Conservation (phyloP, 139 green algal genomes). For the Raphidocelis subcapitata region DNA sequence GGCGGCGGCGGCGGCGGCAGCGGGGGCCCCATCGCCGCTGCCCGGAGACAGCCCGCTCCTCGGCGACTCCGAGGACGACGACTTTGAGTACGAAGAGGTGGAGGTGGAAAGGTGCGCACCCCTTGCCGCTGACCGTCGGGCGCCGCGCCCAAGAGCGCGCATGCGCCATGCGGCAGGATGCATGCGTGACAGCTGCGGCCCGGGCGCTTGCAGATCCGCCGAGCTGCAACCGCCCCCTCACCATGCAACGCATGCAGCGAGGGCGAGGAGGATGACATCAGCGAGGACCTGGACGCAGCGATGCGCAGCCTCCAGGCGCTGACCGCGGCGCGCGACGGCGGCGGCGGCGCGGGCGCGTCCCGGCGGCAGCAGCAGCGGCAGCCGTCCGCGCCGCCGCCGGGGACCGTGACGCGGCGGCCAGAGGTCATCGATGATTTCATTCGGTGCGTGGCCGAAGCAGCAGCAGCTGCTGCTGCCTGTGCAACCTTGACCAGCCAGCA, state of each 20-base stretch:
- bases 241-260: constrained; percentile 22
- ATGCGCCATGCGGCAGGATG: no score
- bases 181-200: no score
- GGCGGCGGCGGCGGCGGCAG: no score
- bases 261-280: constrained; percentile 64
- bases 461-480: no score
- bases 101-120: constrained; percentile 56
- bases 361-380: neutral
- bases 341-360: neutral
- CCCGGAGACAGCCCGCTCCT: no score
- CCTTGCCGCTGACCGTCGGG: neutral
- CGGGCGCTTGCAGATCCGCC: no score
- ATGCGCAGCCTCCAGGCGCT: constrained; percentile 63
- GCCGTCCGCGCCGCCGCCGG: constrained; percentile 9
- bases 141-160: no score
- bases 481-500: no score
- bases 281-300: constrained; percentile 74
- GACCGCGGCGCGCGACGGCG: constrained; percentile 17
- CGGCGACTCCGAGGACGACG: constrained; percentile 73
- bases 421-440: constrained; percentile 90
- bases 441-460: neutral
- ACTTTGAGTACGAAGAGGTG: constrained; percentile 82
- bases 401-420: constrained; percentile 32
- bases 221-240: no score
- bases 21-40: no score